Evolutionary conservation across 306 rosid species (phyloP), one percentile per base, ranked within the genome.

Genomic region (Quercus alba): DNA sequence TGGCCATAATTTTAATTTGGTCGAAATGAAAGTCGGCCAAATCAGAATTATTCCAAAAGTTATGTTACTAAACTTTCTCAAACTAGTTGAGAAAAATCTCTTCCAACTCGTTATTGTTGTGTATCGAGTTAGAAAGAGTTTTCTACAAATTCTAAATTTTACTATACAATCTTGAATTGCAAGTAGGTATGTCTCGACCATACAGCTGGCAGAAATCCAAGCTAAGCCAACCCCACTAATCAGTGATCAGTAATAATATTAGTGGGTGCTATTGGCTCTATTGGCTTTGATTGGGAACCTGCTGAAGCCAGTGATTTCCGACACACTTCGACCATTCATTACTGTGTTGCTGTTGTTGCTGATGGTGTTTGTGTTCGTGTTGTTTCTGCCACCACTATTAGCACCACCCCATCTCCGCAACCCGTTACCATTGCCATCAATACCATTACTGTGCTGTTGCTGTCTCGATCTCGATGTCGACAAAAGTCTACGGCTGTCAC

Each of bases 221-320:
- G 87, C 81, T 63, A 80, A 20, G 81, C 79, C 0, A 87, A 62
- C 3, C 87, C 84, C 10, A 69, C 86, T 9, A 85, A 81, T 75
- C 86, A 63, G 5, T 62, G 12, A 58, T 58, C 66, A 10, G 13
- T 9, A 11, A 4, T 59, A 12, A 68, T 62, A 25, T 23, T 35
- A 83, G 38, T 17, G 61, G 20, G 31, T 21, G 19, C 44, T 33
- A 49, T 74, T 81, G 26, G 46, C 46, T 41, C 44, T 77, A 5
- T 7, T 3, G 20, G 61, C 18, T 11, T 10, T 77, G 83, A 57
- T 81, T 51, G 33, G 56, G 41, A 85, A 84, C 88, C 98, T 88
- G 81, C 87, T 89, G 54, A 91, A n/a, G 38, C 91, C 95, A 77
- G 94, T 91, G 84, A 91, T 86, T 75, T 95, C 97, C 76, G 97